A percentile compares a stretch with the other conserved stretches of the same genome.
Conservation (phyloP, 352 stramenopile genomes). For the Aphanomyces cochlioides region DNA sequence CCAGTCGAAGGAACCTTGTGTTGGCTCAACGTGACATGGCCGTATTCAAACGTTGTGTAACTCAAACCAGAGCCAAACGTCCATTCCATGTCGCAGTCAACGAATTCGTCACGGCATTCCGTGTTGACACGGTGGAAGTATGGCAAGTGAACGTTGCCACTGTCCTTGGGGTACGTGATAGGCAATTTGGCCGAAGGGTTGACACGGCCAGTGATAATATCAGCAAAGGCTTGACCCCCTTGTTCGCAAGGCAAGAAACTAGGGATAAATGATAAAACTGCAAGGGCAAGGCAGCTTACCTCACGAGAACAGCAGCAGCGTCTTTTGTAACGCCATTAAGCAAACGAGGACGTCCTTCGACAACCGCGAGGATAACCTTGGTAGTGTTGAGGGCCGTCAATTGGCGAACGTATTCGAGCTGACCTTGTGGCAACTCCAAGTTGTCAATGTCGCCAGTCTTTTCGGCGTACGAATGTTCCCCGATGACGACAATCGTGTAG, state of each 20-base stretch:
- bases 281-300: slow-evolving; percentile 4
- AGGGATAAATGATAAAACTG: background rate
- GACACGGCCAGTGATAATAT: slow-evolving; percentile 71
- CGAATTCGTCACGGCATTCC: slow-evolving; percentile 41
- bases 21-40: slow-evolving; percentile 41
- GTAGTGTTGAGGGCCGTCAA: slow-evolving; percentile 51
- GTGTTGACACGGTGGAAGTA: slow-evolving; percentile 70
- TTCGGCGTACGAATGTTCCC: slow-evolving; percentile 76
- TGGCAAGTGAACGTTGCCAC: slow-evolving; percentile 57
- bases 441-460: slow-evolving; percentile 85
- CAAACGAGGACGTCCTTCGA: slow-evolving; percentile 70
- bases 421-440: slow-evolving; percentile 51
- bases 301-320: slow-evolving; percentile 70
- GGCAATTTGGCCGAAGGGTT: slow-evolving; percentile 76
- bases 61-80: slow-evolving; percentile 60
- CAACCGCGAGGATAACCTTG: slow-evolving; percentile 74
- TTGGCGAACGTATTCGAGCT: slow-evolving; percentile 66
- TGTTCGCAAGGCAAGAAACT: slow-evolving; percentile 66
- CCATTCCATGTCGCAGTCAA: slow-evolving; percentile 66
- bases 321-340: slow-evolving; percentile 47
- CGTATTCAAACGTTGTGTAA: slow-evolving; percentile 71
- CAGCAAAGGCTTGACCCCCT: slow-evolving; percentile 71
- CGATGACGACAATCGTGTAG: slow-evolving; percentile 74
- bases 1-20: slow-evolving; percentile 38
- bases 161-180: slow-evolving; percentile 78